A percentile compares a stretch with the other conserved stretches of the same genome.
These are phyloP conservation scores for Trichocladium antarcticum DNA, from an alignment of 495 filamentous ascomycete species.

Conservation along the genomic window DNA sequence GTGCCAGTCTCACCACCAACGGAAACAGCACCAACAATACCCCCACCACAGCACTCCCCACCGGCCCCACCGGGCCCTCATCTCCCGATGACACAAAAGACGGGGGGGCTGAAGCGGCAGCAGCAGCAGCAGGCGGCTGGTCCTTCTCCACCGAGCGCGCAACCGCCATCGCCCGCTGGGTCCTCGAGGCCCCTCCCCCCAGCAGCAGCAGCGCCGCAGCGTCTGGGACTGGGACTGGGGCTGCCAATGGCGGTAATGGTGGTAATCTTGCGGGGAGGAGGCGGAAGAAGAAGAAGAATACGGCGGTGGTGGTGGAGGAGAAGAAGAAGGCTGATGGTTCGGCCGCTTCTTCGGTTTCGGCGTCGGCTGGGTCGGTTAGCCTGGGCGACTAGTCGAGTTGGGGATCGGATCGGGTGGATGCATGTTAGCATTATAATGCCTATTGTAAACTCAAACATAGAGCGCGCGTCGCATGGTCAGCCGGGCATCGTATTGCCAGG, in stretches of 20 bases:
- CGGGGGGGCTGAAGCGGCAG: neutral
- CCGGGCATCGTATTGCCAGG: no score
- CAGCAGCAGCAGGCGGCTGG: conserved; percentile 38
- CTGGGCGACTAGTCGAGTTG: no score
- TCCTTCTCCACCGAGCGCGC: conserved; percentile 59
- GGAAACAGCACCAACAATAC: neutral
- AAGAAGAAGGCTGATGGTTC: neutral
- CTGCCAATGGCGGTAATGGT: conserved; percentile 13
- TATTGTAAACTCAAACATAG: no score
- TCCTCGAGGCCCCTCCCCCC: conserved; percentile 24
- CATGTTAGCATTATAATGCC: no score
- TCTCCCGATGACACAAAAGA: neutral
- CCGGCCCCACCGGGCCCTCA: neutral
- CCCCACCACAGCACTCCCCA: neutral
- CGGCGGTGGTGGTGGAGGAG: neutral
- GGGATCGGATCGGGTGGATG: no score
- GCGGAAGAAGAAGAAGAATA: neutral
- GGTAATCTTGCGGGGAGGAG: neutral
- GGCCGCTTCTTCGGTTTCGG: neutral
- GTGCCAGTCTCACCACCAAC: neutral
- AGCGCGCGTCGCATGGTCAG: no score
- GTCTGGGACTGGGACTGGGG: no score
- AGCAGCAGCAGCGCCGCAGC: neutral
- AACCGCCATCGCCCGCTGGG: conserved; percentile 55
- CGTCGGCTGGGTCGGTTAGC: no score